A percentile compares a stretch with the other conserved stretches of the same genome.
Evolutionary conservation across 129 eudicot genomes (phyloP).

Genomic region (Scalesia atractyloides): DNA sequence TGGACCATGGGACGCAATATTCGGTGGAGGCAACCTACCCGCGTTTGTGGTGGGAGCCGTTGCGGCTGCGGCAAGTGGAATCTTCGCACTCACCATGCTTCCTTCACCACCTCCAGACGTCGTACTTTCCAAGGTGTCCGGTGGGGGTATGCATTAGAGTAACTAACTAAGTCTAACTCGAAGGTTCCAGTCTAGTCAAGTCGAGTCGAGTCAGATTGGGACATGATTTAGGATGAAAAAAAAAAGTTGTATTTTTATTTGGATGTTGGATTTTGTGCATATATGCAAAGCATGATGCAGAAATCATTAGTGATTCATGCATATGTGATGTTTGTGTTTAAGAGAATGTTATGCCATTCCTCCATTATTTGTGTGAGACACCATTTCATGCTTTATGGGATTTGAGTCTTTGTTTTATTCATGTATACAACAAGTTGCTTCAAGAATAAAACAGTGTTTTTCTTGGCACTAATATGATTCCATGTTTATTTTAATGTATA

Average conservation of each 20-base stretch:
- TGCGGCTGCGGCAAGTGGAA: constrained; percentile 60
- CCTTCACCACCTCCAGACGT: constrained; percentile 56
- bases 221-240: constrained; percentile 29
- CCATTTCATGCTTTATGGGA: constrained; percentile 45
- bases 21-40: constrained; percentile 85
- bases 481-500: neutral
- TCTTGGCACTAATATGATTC: neutral
- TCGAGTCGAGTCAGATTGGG: constrained; percentile 27
- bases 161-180: constrained; percentile 15
- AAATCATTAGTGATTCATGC: constrained; percentile 44
- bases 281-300: constrained; percentile 48
- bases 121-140: constrained; percentile 30
- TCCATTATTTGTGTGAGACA: constrained; percentile 43
- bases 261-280: constrained; percentile 45
- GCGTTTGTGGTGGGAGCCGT: constrained; percentile 67
- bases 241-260: constrained; percentile 33
- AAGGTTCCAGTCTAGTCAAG: constrained; percentile 17
- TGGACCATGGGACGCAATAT: constrained; percentile 70
- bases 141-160: constrained; percentile 44
- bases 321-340: constrained; percentile 41
- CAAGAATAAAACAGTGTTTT: constrained; percentile 37
- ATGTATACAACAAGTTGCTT: constrained; percentile 41
- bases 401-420: constrained; percentile 39
- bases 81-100: constrained; percentile 48
- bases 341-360: constrained; percentile 48